Conservation (phyloP, 257 asterid genomes). For the Plantago elongata region DNA sequence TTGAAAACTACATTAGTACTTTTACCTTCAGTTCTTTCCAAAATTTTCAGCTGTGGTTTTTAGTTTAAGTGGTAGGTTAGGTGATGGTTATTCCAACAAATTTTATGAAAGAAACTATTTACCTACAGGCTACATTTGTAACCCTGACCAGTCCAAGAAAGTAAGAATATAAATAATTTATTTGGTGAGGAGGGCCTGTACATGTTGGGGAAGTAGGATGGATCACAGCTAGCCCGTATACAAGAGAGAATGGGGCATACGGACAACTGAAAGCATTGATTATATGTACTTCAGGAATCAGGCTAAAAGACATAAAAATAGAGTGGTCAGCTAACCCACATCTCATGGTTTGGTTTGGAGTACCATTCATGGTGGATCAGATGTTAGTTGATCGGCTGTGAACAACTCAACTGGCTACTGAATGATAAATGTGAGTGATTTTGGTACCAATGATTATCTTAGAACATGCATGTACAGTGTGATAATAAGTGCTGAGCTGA, state of each 20-base stretch:
- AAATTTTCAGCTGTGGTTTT: too few species aligned
- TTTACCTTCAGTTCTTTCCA: too few species aligned
- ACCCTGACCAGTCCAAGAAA: constrained; percentile 14
- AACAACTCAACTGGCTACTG: constrained; percentile 17
- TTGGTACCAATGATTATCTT: constrained; percentile 18
- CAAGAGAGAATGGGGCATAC: constrained; percentile 8
- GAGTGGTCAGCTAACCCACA: constrained; percentile 9
- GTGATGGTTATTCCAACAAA: background rate
- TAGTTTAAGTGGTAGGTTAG: too few species aligned
- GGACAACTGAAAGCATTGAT: constrained; percentile 5
- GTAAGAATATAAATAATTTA: constrained; percentile 8
- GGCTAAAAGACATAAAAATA: constrained; percentile 7
- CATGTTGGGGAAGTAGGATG: constrained; percentile 17
- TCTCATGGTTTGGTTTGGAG: constrained; percentile 7
- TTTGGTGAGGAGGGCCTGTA: constrained; percentile 14
- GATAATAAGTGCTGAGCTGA: constrained; percentile 17
- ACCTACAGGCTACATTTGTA: background rate
- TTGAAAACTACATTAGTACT: too few species aligned
- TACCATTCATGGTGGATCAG: constrained; percentile 16
- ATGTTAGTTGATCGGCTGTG: constrained; percentile 20
- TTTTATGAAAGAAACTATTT: background rate
- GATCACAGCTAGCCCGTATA: constrained; percentile 14
- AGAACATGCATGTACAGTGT: constrained; percentile 16
- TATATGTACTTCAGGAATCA: background rate
- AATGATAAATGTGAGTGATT: constrained; percentile 13